Evolutionary conservation across 768 basidiomycete species (phyloP).

Genomic region (Podaxis pistillaris): DNA sequence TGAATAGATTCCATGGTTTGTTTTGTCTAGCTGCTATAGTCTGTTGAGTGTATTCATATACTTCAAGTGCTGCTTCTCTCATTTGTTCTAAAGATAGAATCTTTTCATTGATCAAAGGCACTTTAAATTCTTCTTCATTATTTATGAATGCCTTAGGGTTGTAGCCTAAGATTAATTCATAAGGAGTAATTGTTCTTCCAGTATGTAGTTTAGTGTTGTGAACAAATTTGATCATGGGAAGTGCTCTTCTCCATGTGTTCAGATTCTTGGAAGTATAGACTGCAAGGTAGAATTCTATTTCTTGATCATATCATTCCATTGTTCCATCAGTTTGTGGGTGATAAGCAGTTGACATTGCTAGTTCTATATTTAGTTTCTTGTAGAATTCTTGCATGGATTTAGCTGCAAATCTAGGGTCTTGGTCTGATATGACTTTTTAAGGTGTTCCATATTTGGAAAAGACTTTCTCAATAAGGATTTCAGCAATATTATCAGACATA

Average conservation of each 20-base stretch:
- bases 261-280: constrained; percentile 19
- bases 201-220: constrained; percentile 19
- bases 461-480: constrained; percentile 3
- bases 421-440: constrained; percentile 17
- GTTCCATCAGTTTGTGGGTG: constrained; percentile 30
- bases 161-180: too few species aligned
- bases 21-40: too few species aligned
- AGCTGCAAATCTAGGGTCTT: constrained; percentile 23
- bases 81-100: too few species aligned
- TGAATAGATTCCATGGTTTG: too few species aligned
- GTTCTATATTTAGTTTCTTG: constrained; percentile 18
- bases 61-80: too few species aligned
- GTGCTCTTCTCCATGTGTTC: constrained; percentile 13
- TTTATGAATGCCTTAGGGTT: too few species aligned
- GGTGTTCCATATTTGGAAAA: constrained; percentile 12
- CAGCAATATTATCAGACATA: constrained; percentile 2
- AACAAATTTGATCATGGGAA: constrained; percentile 18
- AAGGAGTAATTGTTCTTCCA: too few species aligned
- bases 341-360: constrained; percentile 29
- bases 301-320: constrained; percentile 22
- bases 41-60: too few species aligned
- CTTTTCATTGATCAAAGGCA: too few species aligned
- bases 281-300: constrained; percentile 21
- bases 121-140: too few species aligned
- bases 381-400: constrained; percentile 21